Evolutionary conservation across 2,329 filamentous ascomycete genomes (phyloP).

Genomic region (Davidsoniella neocaledoniae): DNA sequence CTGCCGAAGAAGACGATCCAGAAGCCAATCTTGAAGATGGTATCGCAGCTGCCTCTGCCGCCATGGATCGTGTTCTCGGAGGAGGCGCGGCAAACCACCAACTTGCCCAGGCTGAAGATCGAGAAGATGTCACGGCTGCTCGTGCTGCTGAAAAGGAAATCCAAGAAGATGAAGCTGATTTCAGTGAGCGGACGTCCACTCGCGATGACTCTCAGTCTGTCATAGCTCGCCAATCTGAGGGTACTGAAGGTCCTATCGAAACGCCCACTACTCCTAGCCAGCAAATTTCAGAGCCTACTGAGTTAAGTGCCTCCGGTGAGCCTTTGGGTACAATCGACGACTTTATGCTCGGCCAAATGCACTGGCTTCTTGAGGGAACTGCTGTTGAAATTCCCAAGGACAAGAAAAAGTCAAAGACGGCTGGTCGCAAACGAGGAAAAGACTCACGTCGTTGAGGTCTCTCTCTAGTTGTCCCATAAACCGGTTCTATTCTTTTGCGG

Average conservation of each 20-base stretch:
- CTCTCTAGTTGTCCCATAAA: too few relatives aligned
- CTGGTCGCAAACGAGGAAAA: constrained; percentile 33
- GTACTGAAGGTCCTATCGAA: constrained; percentile 1
- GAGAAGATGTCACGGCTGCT: constrained; percentile 78
- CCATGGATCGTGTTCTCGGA: constrained; percentile 70
- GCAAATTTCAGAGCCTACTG: constrained; percentile 24
- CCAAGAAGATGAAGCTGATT: constrained; percentile 71
- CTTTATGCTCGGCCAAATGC: constrained; percentile 57
- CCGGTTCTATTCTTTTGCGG: too few relatives aligned
- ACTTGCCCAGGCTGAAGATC: constrained; percentile 81
- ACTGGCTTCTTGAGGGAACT: constrained; percentile 39
- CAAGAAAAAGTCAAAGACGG: constrained; percentile 39
- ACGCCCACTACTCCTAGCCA: not conserved
- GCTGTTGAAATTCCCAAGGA: constrained; percentile 47
- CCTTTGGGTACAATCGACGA: constrained; percentile 50
- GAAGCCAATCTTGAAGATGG: constrained; percentile 33
- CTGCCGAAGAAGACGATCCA: constrained; percentile 6
- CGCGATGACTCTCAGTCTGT: constrained; percentile 12
- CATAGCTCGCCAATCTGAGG: not conserved
- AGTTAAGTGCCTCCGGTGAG: constrained; percentile 42
- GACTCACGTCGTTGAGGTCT: constrained; percentile 30
- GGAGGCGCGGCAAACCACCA: constrained; percentile 60
- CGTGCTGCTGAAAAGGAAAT: constrained; percentile 79
- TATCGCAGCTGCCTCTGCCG: constrained; percentile 52
- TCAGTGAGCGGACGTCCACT: constrained; percentile 37